A percentile compares a stretch with the other conserved stretches of the same genome.
phyloP scores from a whole-genome alignment of 2,329 filamentous ascomycete species.

The Cryphonectria carpinicola region DNA sequence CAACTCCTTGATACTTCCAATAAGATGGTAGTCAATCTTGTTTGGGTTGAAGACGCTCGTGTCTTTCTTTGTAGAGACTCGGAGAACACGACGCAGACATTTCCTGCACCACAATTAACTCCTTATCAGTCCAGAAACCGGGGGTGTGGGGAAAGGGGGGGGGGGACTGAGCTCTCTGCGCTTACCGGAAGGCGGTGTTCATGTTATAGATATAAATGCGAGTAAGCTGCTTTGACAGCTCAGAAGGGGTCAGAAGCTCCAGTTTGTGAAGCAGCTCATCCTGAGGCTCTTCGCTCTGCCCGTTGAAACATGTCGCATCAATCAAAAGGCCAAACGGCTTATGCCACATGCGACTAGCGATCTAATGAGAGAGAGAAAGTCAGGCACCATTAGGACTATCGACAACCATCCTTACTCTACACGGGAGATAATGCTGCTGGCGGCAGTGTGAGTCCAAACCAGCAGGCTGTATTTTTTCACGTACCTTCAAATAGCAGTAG shows the following conservation, averaged over 20 bases:
- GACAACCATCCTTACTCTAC: not conserved
- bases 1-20: slow-evolving; percentile 67
- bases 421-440: not conserved
- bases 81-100: slow-evolving; percentile 66
- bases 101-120: slow-evolving; percentile 45
- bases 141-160: not conserved
- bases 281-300: slow-evolving; percentile 63
- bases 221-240: slow-evolving; percentile 61
- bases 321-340: slow-evolving; percentile 69
- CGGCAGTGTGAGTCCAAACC: not conserved
- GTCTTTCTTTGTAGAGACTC: slow-evolving; percentile 65
- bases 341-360: slow-evolving; percentile 72
- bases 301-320: slow-evolving; percentile 71
- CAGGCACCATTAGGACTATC: not conserved
- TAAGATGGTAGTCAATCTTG: slow-evolving; percentile 68
- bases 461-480: slow-evolving; percentile 24
- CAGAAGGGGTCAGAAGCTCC: slow-evolving; percentile 64
- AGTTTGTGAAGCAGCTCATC: slow-evolving; percentile 68
- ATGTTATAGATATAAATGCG: slow-evolving; percentile 74
- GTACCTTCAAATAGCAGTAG: slow-evolving; percentile 69
- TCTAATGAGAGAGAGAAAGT: slow-evolving; percentile 43
- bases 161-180: not conserved
- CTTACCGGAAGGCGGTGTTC: slow-evolving; percentile 69
- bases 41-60: slow-evolving; percentile 63
- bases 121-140: not conserved